Conservation (phyloP, 2,329 filamentous ascomycete genomes). For the Didymella glomerata region DNA sequence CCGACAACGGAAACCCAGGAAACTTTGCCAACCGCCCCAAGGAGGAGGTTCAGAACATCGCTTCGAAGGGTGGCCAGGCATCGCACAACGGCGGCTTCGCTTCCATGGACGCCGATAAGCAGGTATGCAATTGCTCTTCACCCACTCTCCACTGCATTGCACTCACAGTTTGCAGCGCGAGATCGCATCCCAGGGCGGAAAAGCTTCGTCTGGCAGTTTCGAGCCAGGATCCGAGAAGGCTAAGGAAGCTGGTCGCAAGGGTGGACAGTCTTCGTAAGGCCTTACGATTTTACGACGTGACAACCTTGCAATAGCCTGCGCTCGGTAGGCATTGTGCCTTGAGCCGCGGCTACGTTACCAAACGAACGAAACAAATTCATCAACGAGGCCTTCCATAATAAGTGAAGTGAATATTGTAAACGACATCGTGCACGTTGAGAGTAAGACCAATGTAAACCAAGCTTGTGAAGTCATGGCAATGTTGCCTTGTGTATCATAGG, state of each 20-base stretch:
- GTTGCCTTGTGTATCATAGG: slow-evolving; percentile 8
- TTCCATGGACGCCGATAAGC: slow-evolving; percentile 47
- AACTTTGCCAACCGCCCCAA: slow-evolving; percentile 62
- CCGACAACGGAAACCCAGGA: slow-evolving; percentile 57
- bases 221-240: slow-evolving; percentile 63
- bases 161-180: slow-evolving; percentile 45
- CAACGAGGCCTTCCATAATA: too few species aligned
- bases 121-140: not conserved
- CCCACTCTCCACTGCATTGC: too few species aligned
- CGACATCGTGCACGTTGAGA: not conserved
- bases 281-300: not conserved
- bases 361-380: not conserved
- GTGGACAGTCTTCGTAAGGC: slow-evolving; percentile 47
- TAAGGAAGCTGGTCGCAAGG: slow-evolving; percentile 64
- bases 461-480: slow-evolving; percentile 13
- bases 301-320: not conserved
- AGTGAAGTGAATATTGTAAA: not conserved
- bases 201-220: slow-evolving; percentile 64
- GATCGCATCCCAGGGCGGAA: slow-evolving; percentile 64
- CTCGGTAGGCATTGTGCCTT: not conserved
- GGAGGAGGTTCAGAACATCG: slow-evolving; percentile 57
- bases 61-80: slow-evolving; percentile 55
- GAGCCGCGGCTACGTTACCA: not conserved
- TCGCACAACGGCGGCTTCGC: slow-evolving; percentile 51
- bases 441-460: too few species aligned